phyloP scores from a whole-genome alignment of 2,329 filamentous ascomycete species.

The Plectosphaerella cucumerina region DNA sequence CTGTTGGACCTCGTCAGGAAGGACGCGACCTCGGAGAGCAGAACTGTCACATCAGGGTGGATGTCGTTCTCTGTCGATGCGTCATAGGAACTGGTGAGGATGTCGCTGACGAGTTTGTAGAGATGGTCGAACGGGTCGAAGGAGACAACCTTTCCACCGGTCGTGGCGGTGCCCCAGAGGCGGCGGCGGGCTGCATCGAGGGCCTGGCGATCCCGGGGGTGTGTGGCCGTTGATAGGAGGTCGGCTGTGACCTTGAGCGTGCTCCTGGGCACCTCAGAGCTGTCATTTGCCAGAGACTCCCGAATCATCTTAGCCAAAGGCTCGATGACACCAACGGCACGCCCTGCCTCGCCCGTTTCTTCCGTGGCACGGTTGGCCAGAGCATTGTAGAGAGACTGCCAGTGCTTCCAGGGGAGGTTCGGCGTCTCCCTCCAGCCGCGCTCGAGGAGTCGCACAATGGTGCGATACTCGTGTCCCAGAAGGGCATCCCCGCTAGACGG shows the following conservation, averaged over 20 bases:
- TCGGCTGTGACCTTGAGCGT: constrained; percentile 31
- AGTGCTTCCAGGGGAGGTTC: constrained; percentile 40
- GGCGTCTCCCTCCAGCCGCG: constrained; percentile 50
- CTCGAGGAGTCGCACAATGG: constrained; percentile 64
- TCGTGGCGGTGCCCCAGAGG: constrained; percentile 57
- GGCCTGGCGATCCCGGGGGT: constrained; percentile 57
- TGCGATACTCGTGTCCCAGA: constrained; percentile 65
- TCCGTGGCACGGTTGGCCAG: constrained; percentile 52
- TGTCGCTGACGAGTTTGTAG: constrained; percentile 53
- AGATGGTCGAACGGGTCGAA: constrained; percentile 64
- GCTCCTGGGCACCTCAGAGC: constrained; percentile 15
- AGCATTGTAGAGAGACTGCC: constrained; percentile 52
- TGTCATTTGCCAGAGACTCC: constrained; percentile 24
- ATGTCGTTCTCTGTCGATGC: neutral
- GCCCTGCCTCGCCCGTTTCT: constrained; percentile 64
- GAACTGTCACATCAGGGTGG: constrained; percentile 29
- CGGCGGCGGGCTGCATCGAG: constrained; percentile 61
- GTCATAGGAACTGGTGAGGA: constrained; percentile 52
- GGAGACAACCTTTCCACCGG: constrained; percentile 33
- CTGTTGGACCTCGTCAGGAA: constrained; percentile 48
- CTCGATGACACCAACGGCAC: constrained; percentile 65
- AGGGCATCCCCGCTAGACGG: constrained; percentile 38
- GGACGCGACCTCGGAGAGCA: constrained; percentile 49
- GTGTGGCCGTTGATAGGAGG: constrained; percentile 41
- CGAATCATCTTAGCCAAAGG: constrained; percentile 58